Evolutionary conservation across 768 basidiomycete species (phyloP).

Genomic region (Amanita phalloides): DNA sequence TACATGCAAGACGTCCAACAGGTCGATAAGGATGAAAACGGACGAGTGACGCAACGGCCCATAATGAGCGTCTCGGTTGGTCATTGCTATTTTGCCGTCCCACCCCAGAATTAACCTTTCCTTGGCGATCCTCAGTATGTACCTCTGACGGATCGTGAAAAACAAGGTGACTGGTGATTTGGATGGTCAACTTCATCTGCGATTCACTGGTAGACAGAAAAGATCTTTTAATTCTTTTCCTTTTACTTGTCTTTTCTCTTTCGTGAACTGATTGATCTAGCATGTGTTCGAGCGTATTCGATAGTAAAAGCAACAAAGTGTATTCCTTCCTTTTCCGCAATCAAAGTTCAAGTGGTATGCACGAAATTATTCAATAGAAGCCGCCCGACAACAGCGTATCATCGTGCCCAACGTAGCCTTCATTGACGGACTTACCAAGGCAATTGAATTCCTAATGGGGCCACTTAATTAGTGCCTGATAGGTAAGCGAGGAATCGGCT

Average conservation of each 20-base stretch:
- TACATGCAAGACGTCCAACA: constrained; percentile 52
- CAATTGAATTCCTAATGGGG: too few species aligned
- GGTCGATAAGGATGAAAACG: constrained; percentile 68
- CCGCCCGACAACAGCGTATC: too few species aligned
- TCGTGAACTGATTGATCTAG: not conserved
- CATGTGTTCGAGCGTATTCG: not conserved
- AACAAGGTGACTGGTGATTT: constrained; percentile 17
- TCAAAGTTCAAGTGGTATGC: not conserved
- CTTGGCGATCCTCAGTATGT: constrained; percentile 41
- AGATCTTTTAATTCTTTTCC: not conserved
- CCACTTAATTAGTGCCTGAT: too few species aligned
- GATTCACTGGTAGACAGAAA: not conserved
- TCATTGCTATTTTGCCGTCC: constrained; percentile 3
- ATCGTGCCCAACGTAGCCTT: too few species aligned
- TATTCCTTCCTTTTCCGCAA: not conserved
- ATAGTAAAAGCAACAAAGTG: not conserved
- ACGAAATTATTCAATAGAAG: too few species aligned
- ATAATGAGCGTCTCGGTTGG: constrained; percentile 80
- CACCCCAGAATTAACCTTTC: not conserved
- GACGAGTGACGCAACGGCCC: constrained; percentile 48
- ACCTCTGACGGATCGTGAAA: constrained; percentile 54
- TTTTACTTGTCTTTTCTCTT: not conserved
- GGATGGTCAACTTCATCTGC: not conserved
- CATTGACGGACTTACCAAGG: too few species aligned
- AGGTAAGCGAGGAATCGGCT: too few species aligned